Evolutionary conservation across 805 yeast genomes (phyloP), one percentile per base, ranked within the genome.

Genomic region (Torulaspora microellipsoides): DNA sequence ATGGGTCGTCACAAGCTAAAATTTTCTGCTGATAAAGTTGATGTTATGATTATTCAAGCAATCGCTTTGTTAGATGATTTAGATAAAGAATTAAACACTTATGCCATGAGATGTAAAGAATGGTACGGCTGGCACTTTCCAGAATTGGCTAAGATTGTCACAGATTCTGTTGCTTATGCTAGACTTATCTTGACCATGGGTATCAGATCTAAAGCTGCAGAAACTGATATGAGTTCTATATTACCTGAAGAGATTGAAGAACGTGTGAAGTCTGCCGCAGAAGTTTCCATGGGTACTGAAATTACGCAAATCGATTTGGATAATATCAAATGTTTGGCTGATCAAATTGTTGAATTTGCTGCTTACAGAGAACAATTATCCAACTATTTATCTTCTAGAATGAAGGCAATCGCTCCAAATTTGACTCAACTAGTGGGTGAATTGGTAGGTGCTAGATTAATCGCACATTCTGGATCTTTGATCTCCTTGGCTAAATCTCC

Each of bases 61-160:
- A 93, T 93, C 70, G 96, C 98, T 15, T 75, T 93, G 55, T 78
- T 93, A 62, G 99, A 93, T 62, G 97, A 93, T 64, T 78, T 93
- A 60, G 99, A 93, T 74, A 93, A 93, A 73, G 99, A 93, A 70
- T 78, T 93, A 60, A 93, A 93, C 74, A 93, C 97, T 41, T 93
- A 91, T 61, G 96, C 98, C 55, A 93, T 93, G 99, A 83, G 99
- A 75, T 81, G 91, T 72, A 93, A 91, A 74, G 99, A 93, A 73
- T 93, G 99, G 99, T 93, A 93, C 72, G 99, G 99, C 54, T 93
- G 99, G 99, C 99, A 93, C 71, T 93, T 93, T 83, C 99, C 99
- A 31, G 99, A 93, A 71, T 80, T 93, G 80, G 96, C 97, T 60
- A 93, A 93, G 78, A 88, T 91, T 67, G 85, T 93, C 58, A 81